phyloP scores from a whole-genome alignment of 2,329 filamentous ascomycete genomes.

The Rugonectria rugulosa region DNA sequence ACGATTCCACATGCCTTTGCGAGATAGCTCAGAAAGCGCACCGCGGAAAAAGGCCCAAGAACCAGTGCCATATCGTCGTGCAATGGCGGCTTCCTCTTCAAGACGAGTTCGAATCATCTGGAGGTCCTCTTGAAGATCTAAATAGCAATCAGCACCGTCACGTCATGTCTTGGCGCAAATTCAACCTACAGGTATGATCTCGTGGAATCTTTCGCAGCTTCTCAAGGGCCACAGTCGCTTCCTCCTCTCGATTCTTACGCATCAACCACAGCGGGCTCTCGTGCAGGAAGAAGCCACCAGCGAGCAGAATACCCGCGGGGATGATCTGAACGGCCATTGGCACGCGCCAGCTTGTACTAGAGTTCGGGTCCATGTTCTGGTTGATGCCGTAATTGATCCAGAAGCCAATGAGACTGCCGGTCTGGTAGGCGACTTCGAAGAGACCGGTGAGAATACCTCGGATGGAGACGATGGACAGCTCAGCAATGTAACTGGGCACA shows the following conservation, averaged over 20 bases:
- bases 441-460: slow-evolving; percentile 65
- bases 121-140: slow-evolving; percentile 57
- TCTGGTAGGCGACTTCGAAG: slow-evolving; percentile 61
- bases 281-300: slow-evolving; percentile 54
- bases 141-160: slow-evolving; percentile 10
- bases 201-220: slow-evolving; percentile 54
- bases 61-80: slow-evolving; percentile 44
- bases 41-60: slow-evolving; percentile 46
- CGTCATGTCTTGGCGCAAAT: not conserved
- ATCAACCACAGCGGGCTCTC: slow-evolving; percentile 52
- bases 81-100: slow-evolving; percentile 44
- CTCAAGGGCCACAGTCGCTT: slow-evolving; percentile 42
- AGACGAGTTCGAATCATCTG: slow-evolving; percentile 52
- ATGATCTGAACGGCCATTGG: slow-evolving; percentile 57
- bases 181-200: slow-evolving; percentile 44
- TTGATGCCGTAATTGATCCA: slow-evolving; percentile 57
- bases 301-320: slow-evolving; percentile 52
- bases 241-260: slow-evolving; percentile 43
- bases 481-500: slow-evolving; percentile 70
- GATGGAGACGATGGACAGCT: slow-evolving; percentile 65
- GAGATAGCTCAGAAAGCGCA: slow-evolving; percentile 44
- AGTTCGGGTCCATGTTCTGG: slow-evolving; percentile 45
- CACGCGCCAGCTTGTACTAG: slow-evolving; percentile 53
- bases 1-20: slow-evolving; percentile 52
- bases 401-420: slow-evolving; percentile 60